Conservation (phyloP, 495 filamentous ascomycete species). For the Articulospora tetracladia region DNA sequence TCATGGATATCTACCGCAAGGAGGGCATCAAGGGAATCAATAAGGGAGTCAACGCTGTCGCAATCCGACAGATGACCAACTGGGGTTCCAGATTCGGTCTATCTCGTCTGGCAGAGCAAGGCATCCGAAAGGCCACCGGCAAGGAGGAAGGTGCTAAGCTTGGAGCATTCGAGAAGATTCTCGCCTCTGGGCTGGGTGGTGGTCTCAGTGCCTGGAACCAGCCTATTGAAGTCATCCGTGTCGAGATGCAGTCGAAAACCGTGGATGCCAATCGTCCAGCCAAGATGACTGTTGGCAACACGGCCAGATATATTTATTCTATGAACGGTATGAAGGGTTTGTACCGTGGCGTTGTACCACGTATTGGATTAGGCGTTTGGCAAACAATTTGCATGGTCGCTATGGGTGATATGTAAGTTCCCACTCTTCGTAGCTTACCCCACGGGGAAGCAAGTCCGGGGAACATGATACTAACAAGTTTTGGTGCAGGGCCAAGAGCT, state of each 20-base stretch:
- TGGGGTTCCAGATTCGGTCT: constrained; percentile 97
- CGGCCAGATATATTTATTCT: constrained; percentile 89
- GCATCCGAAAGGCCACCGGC: constrained; percentile 74
- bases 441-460: no score
- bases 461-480: neutral
- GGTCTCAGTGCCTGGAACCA: constrained; percentile 98
- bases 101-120: constrained; percentile 81
- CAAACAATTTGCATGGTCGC: constrained; percentile 99
- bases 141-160: constrained; percentile 80
- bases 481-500: constrained; percentile 79
- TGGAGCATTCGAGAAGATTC: constrained; percentile 78
- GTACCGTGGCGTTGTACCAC: constrained; percentile 91
- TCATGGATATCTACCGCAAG: constrained; percentile 93
- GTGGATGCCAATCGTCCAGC: constrained; percentile 95
- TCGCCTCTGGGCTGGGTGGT: constrained; percentile 83
- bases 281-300: constrained; percentile 95
- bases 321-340: constrained; percentile 86
- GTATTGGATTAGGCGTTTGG: constrained; percentile 95
- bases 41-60: constrained; percentile 95
- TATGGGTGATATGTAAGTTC: constrained; percentile 92
- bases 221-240: constrained; percentile 98
- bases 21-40: constrained; percentile 98
- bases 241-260: constrained; percentile 99
- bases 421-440: neutral
- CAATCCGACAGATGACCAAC: constrained; percentile 98